Base-by-base conservation (phyloP, 1,139 yeast genomes). In the Pichia sp. region DNA sequence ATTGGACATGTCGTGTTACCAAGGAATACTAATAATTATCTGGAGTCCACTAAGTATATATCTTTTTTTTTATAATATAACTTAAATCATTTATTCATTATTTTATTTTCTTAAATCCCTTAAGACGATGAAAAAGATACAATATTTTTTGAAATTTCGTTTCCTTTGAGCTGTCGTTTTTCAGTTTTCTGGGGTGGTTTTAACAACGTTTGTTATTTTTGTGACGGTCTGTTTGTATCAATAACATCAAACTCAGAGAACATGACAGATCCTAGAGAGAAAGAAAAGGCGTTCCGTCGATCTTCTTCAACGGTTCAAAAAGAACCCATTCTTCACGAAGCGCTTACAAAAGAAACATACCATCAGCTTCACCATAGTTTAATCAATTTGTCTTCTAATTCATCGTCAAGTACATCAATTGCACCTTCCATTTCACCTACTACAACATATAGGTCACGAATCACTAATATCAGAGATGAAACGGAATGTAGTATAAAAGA, bases 1-100 rank as follows among this genome's bases (percentile, higher is more conserved):
- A 81, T 52, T 89, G 96, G 96, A 77, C 73, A 52, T 90, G 96
- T 72, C 80, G 74, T 62, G 72, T 75, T 27, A 48, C 60, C 34
- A 62, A 63, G 49, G 67, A 60, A 16, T 50, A 53, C 25, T 62
- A 19, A 36, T 18, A 25, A 25, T 16, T 27, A 7, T 19, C 16
- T 36, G 22, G n/a, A 31, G 9, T 27, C 18, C 13, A 18, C 31
- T 36, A 13, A 22, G 4, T 25, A 6, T 25, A 34, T 5, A 28
- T 30, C 11, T 22, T 13, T 34, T 10, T 30, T 31, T 31, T n/a
- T 31, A 31, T 31, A 31, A 27, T 27, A n/a, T 6, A 34, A 16
- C 10, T 8, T 34, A n/a, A 6, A 34, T 34, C 7, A 10, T 34
- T n/a, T n/a, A n/a, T n/a, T 34, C 18, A n/a, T n/a, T 6, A n/a